Conservation (phyloP, 139 green algal genomes). For the Picochlorum sp. region DNA sequence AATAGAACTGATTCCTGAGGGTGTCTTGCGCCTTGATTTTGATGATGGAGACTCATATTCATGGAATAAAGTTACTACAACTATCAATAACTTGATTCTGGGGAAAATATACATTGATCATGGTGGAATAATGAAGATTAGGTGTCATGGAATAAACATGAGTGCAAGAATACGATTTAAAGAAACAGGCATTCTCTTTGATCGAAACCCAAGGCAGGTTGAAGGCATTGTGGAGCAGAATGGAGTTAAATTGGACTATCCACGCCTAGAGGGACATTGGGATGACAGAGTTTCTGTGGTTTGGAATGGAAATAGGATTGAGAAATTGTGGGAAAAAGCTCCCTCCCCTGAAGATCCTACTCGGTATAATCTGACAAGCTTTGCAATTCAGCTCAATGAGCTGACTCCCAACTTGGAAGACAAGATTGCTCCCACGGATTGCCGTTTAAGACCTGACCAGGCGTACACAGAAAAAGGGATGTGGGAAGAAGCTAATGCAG, state of each 20-base stretch:
- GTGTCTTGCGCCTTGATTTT: conserved; percentile 47
- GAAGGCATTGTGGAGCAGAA: conserved; percentile 20
- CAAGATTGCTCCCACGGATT: conserved; percentile 59
- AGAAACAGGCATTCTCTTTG: conserved; percentile 42
- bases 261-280: conserved; percentile 44
- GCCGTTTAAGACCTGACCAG: conserved; percentile 68
- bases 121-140: conserved; percentile 62
- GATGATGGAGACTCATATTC: conserved; percentile 56
- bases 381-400: conserved; percentile 80
- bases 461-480: conserved; percentile 40
- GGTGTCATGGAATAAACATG: conserved; percentile 13
- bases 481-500: conserved; percentile 54
- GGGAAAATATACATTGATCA: conserved; percentile 84
- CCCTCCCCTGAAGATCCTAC: conserved; percentile 36
- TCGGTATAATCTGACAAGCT: conserved; percentile 58
- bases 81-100: conserved; percentile 87
- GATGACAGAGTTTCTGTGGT: conserved; percentile 35
- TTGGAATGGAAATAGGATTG: conserved; percentile 11
- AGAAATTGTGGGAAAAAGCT: conserved; percentile 44
- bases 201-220: conserved; percentile 47
- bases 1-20: conserved; percentile 73
- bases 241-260: conserved; percentile 17
- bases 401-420: conserved; percentile 41
- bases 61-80: conserved; percentile 72
- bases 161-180: conserved; percentile 51